These are phyloP conservation scores for Boeremia exigua DNA, from an alignment of 2,329 filamentous ascomycete species.

Conservation along the genomic window DNA sequence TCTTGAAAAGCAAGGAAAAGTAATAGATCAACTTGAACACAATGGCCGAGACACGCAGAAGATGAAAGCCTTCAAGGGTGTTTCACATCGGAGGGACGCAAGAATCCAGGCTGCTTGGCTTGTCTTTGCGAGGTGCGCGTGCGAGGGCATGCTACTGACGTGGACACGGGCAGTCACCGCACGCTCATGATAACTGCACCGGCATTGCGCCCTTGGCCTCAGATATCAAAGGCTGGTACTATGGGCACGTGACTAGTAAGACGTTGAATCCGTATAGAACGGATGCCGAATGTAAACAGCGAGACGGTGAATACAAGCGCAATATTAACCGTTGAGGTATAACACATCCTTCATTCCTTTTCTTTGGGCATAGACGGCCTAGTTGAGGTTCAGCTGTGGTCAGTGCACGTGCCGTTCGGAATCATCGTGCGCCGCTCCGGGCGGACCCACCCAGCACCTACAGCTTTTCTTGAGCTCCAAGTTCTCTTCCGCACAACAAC, in stretches of 20 bases:
- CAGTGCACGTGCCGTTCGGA: slow-evolving; percentile 20
- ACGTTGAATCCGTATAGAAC: background rate
- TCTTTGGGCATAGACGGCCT: background rate
- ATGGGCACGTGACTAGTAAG: background rate
- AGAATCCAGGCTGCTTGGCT: background rate
- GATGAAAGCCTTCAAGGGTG: background rate
- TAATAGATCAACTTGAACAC: background rate
- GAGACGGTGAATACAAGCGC: no score
- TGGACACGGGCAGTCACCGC: background rate
- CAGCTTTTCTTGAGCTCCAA: slow-evolving; percentile 21
- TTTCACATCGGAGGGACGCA: background rate
- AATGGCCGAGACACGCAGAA: background rate
- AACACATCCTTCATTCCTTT: no score
- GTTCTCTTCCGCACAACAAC: slow-evolving; percentile 9
- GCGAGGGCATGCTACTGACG: background rate
- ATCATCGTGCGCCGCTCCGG: slow-evolving; percentile 27
- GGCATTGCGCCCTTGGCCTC: background rate
- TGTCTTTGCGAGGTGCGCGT: background rate
- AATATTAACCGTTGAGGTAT: no score
- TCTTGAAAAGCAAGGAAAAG: slow-evolving; percentile 42
- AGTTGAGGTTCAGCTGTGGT: no score
- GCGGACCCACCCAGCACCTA: slow-evolving; percentile 9
- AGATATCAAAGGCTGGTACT: background rate
- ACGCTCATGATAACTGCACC: background rate
- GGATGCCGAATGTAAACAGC: background rate